These are phyloP conservation scores for Paraphaeosphaeria sporulosa DNA, from an alignment of 2,329 filamentous ascomycete genomes.

Conservation along the genomic window DNA sequence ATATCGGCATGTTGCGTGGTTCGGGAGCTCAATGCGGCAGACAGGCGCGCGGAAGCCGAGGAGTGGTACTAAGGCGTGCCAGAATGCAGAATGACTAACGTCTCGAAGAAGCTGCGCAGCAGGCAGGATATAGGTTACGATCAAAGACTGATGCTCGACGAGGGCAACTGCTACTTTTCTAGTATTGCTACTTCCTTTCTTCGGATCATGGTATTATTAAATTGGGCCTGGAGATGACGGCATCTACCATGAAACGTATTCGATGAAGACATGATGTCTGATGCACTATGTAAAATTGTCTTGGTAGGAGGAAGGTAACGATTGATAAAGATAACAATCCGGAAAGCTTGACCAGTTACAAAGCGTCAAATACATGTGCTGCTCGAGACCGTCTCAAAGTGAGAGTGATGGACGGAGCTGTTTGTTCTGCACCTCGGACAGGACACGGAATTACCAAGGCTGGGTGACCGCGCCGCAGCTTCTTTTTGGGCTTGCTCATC, in stretches of 20 bases:
- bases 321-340: not conserved
- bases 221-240: not conserved
- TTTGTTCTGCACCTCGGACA: not conserved
- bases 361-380: no score
- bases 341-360: no score
- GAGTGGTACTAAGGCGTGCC: not conserved
- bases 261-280: not conserved
- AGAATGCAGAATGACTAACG: not conserved
- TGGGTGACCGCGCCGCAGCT: not conserved
- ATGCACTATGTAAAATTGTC: not conserved
- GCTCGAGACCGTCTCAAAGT: no score
- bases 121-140: not conserved
- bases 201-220: not conserved
- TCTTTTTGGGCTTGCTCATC: not conserved
- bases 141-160: not conserved
- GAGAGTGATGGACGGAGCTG: not conserved
- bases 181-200: not conserved
- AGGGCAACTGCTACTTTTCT: not conserved
- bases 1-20: conserved; percentile 3
- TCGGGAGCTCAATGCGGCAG: not conserved
- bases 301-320: not conserved
- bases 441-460: not conserved
- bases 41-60: not conserved
- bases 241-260: not conserved
- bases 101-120: not conserved